Percentiles rank a stretch among this genome's conserved stretches.
These are phyloP conservation scores for Ceratocystis harringtonii DNA, from an alignment of 2,329 filamentous ascomycete species.

Conservation along the genomic window DNA sequence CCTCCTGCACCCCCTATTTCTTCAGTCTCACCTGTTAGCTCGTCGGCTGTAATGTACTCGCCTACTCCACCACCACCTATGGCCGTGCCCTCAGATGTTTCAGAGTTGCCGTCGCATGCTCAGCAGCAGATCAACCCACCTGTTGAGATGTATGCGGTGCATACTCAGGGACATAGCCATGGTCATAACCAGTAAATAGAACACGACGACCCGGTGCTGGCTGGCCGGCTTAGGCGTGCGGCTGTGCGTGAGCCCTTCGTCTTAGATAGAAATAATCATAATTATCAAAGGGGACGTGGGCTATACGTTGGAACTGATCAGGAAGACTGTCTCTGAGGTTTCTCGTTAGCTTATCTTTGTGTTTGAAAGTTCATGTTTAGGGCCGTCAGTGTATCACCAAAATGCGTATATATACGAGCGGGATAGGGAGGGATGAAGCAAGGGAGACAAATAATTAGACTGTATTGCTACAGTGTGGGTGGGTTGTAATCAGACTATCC, in stretches of 20 bases:
- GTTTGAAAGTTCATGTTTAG: not conserved
- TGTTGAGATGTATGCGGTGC: constrained; percentile 8
- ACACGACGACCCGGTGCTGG: too few species aligned
- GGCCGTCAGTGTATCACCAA: not conserved
- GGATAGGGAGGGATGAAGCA: not conserved
- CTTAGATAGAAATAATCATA: not conserved
- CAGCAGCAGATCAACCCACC: constrained; percentile 12
- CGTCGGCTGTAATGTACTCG: not conserved
- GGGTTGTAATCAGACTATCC: too few species aligned
- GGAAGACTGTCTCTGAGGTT: not conserved
- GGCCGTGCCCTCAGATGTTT: constrained; percentile 7
- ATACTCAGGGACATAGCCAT: not conserved
- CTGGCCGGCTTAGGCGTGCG: not conserved
- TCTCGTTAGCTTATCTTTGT: not conserved
- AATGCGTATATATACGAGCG: not conserved
- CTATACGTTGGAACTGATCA: not conserved
- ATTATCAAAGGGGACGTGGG: not conserved
- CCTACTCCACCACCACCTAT: not conserved
- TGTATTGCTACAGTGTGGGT: too few species aligned
- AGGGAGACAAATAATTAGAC: not conserved
- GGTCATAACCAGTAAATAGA: not conserved
- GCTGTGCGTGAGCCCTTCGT: not conserved
- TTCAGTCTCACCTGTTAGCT: not conserved
- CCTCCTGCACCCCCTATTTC: not conserved
- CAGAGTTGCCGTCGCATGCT: constrained; percentile 49